Conservation (phyloP, 768 basidiomycete genomes). For the Trametes villosa region DNA sequence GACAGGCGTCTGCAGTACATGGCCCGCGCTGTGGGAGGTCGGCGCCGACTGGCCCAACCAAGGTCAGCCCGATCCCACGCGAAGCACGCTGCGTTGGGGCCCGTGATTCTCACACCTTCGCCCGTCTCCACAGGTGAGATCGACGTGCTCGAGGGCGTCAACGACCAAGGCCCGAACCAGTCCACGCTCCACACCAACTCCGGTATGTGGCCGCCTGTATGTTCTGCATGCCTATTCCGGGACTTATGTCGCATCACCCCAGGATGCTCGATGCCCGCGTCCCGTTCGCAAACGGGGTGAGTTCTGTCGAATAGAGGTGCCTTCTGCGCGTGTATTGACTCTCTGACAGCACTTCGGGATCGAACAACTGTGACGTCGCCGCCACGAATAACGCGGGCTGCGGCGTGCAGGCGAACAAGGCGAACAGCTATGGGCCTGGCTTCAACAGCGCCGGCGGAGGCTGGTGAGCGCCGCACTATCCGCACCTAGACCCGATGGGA, state of each 20-base stretch:
- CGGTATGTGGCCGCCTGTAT: conserved; percentile 52
- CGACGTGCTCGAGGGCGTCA: conserved; percentile 60
- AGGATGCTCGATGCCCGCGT: conserved; percentile 57
- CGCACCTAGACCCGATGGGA: background rate
- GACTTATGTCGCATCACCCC: conserved; percentile 1
- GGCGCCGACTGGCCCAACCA: conserved; percentile 52
- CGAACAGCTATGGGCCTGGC: conserved; percentile 55
- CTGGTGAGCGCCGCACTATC: conserved; percentile 38
- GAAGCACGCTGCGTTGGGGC: background rate
- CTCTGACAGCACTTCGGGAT: conserved; percentile 13
- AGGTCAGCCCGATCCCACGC: conserved; percentile 32
- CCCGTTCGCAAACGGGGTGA: conserved; percentile 51
- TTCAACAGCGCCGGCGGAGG: conserved; percentile 68
- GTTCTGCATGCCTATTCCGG: conserved; percentile 52
- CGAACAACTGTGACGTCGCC: conserved; percentile 49
- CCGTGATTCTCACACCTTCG: conserved; percentile 30
- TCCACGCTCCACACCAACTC: conserved; percentile 59
- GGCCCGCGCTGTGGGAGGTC: conserved; percentile 61
- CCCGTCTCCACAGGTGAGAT: conserved; percentile 56
- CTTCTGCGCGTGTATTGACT: background rate
- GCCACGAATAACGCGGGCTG: conserved; percentile 59
- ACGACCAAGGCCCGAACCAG: conserved; percentile 53
- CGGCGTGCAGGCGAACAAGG: conserved; percentile 46
- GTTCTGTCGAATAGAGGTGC: background rate
- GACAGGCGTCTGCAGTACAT: conserved; percentile 31